Base-by-base conservation (phyloP, 2,329 filamentous ascomycete species). In the Ophiostoma montium region DNA sequence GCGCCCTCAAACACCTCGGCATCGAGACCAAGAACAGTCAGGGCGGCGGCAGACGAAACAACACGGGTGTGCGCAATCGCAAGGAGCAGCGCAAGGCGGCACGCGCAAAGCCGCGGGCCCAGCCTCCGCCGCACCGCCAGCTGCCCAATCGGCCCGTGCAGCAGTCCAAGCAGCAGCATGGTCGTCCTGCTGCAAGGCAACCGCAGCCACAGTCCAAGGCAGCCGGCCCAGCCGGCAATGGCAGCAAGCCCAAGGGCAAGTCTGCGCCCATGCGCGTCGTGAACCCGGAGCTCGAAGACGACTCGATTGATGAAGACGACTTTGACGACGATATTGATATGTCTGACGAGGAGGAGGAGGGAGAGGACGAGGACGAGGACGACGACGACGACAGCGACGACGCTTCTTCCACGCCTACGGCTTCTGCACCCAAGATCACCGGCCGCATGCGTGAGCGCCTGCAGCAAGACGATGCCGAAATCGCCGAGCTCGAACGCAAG, bases 391-490 rank as follows among this genome's bases (percentile, higher is more conserved):
- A 62, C 46, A 55, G 57, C 43, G 56, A 59, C 36, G 53, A 23
- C 1, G 45, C 60, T 44, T 58, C 56, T 42, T 42, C 55, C 61
- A 33, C 16, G 11, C 11, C 42, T 2, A 19, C 32, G 18, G 6
- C 54, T 43, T n/a, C 51, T 15, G 33, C 54, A 50, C 53, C 52
- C 10, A 54, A 56, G 11, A 16, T 59, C 1, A 63, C 67, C 6
- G 65, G 61, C 44, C 55, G 55, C 18, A 61, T 79, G n/a, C 77
- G 73, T 59, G 74, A 81, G 3, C 78, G 76, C 56, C 68, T 95
- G 5, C 80, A 77, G 1, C 72, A 86, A 53, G 90, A 98, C 51
- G 88, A 96, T 59, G 85, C 80, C 2, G 87, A 95, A 57, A 96
- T 98, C 57, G 82, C 83, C 18, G 80, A 80, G 3, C 69, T 95